Conservation (phyloP, 495 filamentous ascomycete genomes). For the Trichoderma gamsii region DNA sequence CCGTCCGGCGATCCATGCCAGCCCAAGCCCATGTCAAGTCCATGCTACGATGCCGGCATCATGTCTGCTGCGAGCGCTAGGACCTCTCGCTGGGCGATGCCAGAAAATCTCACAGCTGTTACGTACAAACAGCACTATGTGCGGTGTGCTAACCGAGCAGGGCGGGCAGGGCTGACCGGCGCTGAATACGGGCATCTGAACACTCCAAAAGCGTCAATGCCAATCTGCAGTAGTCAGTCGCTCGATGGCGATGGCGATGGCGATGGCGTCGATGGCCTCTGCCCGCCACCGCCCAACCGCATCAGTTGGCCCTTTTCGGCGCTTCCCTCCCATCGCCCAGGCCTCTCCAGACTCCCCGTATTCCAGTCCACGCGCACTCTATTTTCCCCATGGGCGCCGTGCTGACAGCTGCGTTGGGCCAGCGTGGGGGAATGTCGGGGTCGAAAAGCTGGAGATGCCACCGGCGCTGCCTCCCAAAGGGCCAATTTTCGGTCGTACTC, state of each 20-base stretch:
- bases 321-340: not conserved
- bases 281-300: too few relatives aligned
- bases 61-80: not conserved
- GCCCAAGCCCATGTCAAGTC: not conserved
- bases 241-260: not conserved
- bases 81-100: not conserved
- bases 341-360: not conserved
- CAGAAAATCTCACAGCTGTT: not conserved
- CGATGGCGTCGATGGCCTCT: not conserved
- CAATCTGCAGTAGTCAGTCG: not conserved
- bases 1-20: not conserved
- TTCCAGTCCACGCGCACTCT: not conserved
- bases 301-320: not conserved
- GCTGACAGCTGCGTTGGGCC: not conserved
- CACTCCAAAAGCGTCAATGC: not conserved
- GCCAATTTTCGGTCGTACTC: slow-evolving; percentile 12
- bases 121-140: too few relatives aligned
- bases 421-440: not conserved
- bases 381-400: slow-evolving; percentile 9
- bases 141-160: too few relatives aligned
- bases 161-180: not conserved
- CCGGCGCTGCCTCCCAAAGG: slow-evolving; percentile 13
- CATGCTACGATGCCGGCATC: too few relatives aligned
- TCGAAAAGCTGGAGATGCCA: not conserved
- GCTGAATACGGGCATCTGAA: not conserved